Evolutionary conservation across 2,329 filamentous ascomycete genomes (phyloP).

Genomic region (Neopestalotiopsis sp.): DNA sequence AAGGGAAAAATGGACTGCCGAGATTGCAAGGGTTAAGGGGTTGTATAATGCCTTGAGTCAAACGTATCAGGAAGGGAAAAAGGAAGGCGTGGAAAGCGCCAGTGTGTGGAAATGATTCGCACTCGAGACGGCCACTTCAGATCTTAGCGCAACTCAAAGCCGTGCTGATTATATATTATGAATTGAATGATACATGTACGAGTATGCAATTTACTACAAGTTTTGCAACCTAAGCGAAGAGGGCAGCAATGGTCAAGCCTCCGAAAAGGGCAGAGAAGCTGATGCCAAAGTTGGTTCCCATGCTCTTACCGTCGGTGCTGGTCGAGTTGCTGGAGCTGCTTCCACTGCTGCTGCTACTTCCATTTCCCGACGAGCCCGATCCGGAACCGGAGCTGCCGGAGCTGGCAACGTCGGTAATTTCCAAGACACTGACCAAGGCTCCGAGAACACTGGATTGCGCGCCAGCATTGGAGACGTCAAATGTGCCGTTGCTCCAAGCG

Average conservation of each 20-base stretch:
- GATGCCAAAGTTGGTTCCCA: conserved; percentile 9
- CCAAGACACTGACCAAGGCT: conserved; percentile 45
- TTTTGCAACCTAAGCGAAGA: conserved; percentile 8
- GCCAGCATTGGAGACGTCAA: conserved; percentile 42
- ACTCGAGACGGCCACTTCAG: background rate
- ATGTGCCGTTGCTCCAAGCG: conserved; percentile 46
- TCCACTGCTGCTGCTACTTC: conserved; percentile 3
- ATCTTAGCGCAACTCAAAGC: background rate
- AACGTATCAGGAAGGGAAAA: conserved; percentile 56
- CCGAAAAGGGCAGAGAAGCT: conserved; percentile 2
- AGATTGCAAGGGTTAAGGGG: conserved; percentile 54
- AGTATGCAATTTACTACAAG: background rate
- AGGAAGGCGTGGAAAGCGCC: conserved; percentile 45
- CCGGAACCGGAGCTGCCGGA: conserved; percentile 9
- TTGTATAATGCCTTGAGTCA: conserved; percentile 53
- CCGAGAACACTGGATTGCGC: conserved; percentile 51
- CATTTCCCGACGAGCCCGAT: background rate
- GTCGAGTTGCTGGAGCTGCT: background rate
- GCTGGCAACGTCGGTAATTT: conserved; percentile 31
- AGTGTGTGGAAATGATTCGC: conserved; percentile 52
- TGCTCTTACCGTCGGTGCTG: background rate
- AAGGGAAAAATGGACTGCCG: conserved; percentile 38
- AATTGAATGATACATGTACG: background rate
- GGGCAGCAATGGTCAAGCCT: background rate
- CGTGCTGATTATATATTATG: background rate